Conservation (phyloP, 257 asterid species). For the Ophiorrhiza pumila region DNA sequence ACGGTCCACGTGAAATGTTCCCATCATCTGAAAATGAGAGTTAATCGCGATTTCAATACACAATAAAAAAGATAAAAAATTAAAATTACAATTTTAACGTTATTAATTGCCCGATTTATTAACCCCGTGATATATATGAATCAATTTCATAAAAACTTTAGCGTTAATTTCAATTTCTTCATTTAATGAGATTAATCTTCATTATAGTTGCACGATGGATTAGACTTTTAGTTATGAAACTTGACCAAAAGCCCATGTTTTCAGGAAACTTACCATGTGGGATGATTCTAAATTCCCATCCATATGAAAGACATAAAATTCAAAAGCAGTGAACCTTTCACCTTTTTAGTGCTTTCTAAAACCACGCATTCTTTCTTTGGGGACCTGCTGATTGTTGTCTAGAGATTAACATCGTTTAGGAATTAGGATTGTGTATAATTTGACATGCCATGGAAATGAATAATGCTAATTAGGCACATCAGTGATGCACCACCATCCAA, state of each 20-base stretch:
- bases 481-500: neutral
- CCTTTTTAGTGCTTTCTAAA: neutral
- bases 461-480: neutral
- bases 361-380: neutral
- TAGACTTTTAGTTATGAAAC: neutral
- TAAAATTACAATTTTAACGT: too few relatives aligned
- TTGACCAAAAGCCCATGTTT: neutral
- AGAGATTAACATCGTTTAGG: neutral
- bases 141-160: too few relatives aligned
- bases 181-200: neutral
- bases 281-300: slow-evolving; percentile 9
- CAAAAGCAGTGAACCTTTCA: neutral
- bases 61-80: too few relatives aligned
- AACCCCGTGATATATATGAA: too few relatives aligned
- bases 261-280: slow-evolving; percentile 12
- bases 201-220: neutral
- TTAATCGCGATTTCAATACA: too few relatives aligned
- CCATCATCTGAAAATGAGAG: too few relatives aligned
- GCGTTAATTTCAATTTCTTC: too few relatives aligned
- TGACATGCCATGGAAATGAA: neutral
- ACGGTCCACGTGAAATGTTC: too few relatives aligned
- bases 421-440: neutral
- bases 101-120: too few relatives aligned
- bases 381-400: neutral
- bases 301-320: neutral